phyloP scores from a whole-genome alignment of 108 stramenopile genomes.

The Nannochloropsis salina region DNA sequence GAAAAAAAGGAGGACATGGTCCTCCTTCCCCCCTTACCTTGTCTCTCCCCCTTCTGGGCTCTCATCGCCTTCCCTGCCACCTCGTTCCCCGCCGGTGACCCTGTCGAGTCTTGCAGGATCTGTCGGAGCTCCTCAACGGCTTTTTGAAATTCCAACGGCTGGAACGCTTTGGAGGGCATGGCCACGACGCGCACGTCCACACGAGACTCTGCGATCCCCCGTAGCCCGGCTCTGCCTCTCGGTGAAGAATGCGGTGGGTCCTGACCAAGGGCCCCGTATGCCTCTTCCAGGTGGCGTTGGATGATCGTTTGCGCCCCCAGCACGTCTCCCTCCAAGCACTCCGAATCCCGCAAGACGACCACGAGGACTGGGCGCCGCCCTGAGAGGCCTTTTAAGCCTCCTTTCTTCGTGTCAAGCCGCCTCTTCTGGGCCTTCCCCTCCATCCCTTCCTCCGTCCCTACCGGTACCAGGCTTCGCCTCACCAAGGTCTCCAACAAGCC shows the following conservation, averaged over 20 bases:
- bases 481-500: neutral
- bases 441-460: neutral
- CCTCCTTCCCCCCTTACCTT: no score
- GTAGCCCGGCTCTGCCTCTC: neutral
- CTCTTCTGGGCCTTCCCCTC: neutral
- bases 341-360: slow-evolving; percentile 1
- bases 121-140: neutral
- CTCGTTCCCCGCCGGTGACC: neutral
- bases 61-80: neutral
- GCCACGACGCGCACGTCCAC: neutral
- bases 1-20: neutral
- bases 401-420: neutral
- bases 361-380: neutral
- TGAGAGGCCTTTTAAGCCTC: neutral
- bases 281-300: neutral
- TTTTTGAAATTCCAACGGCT: neutral
- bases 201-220: neutral
- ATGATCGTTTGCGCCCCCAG: neutral
- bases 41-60: neutral
- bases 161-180: neutral
- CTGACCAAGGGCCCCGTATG: neutral
- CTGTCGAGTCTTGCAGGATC: neutral
- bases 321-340: neutral
- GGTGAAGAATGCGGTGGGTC: neutral
- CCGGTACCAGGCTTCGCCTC: neutral